These are phyloP conservation scores for Ophiocordyceps camponoti-rufipedis DNA, from an alignment of 2,329 filamentous ascomycete genomes.

Conservation along the genomic window DNA sequence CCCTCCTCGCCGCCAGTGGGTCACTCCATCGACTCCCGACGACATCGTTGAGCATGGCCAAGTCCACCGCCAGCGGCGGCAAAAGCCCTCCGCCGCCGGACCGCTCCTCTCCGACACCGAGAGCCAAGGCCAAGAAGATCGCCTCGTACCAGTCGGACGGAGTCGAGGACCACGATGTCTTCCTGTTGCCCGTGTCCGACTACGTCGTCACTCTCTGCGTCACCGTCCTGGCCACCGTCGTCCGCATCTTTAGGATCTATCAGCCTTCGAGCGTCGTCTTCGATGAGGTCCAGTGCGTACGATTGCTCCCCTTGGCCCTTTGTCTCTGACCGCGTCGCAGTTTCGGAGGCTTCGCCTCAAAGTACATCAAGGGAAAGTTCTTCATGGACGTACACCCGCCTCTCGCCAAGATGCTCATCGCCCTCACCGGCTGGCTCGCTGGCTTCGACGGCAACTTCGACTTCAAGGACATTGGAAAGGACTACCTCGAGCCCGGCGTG, in stretches of 20 bases:
- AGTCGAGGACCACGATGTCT: constrained; percentile 79
- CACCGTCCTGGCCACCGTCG: constrained; percentile 56
- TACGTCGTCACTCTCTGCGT: constrained; percentile 59
- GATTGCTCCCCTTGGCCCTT: constrained; percentile 1
- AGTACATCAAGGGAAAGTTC: constrained; percentile 98
- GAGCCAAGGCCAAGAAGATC: constrained; percentile 19
- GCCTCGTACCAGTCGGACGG: constrained; percentile 58
- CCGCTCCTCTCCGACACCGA: constrained; percentile 5
- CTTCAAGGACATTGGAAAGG: constrained; percentile 99
- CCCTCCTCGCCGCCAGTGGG: neutral
- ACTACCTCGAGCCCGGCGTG: constrained; percentile 85
- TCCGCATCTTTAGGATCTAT: constrained; percentile 89
- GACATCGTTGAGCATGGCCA: constrained; percentile 13
- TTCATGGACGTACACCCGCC: constrained; percentile 99
- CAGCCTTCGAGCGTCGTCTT: constrained; percentile 94
- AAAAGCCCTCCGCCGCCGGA: constrained; percentile 16
- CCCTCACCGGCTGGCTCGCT: constrained; percentile 82
- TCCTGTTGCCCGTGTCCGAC: constrained; percentile 67
- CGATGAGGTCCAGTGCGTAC: constrained; percentile 93
- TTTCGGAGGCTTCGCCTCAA: constrained; percentile 94
- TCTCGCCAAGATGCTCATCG: constrained; percentile 89
- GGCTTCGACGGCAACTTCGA: constrained; percentile 93
- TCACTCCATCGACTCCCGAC: neutral
- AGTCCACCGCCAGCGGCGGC: constrained; percentile 14
- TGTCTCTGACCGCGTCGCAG: constrained; percentile 24